A percentile compares a stretch with the other conserved stretches of the same genome.
These are phyloP conservation scores for Globisporangium barbulae DNA, from an alignment of 352 stramenopile genomes.

Conservation along the genomic window DNA sequence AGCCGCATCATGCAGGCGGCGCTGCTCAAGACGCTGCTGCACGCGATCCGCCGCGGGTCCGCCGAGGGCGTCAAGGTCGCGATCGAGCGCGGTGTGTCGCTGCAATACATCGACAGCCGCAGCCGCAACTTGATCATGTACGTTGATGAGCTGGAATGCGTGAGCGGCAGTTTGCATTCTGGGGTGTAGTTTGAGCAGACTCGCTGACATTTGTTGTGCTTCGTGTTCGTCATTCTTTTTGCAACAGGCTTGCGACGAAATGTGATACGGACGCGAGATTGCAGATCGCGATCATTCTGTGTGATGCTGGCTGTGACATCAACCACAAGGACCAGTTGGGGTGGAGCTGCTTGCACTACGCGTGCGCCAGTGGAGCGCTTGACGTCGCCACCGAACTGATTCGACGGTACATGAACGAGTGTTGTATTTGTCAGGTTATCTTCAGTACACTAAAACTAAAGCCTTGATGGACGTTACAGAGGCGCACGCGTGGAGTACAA, in stretches of 20 bases:
- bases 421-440: background rate
- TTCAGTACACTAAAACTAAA: background rate
- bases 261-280: constrained; percentile 79
- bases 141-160: background rate
- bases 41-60: constrained; percentile 72
- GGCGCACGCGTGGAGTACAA: constrained; percentile 75
- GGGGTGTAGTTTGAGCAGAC: background rate
- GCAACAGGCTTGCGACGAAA: constrained; percentile 60
- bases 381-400: constrained; percentile 77
- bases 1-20: constrained; percentile 76
- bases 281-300: constrained; percentile 81
- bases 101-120: constrained; percentile 74
- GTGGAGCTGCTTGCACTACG: constrained; percentile 86
- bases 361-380: constrained; percentile 67
- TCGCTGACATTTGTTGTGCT: background rate
- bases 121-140: constrained; percentile 84
- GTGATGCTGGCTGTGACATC: constrained; percentile 81
- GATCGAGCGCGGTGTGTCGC: constrained; percentile 76
- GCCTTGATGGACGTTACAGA: constrained; percentile 18
- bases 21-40: constrained; percentile 81
- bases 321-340: constrained; percentile 80
- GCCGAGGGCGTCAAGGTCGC: constrained; percentile 81
- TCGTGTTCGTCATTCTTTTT: background rate
- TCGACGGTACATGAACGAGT: constrained; percentile 31
- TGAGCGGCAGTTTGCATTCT: background rate